Evolutionary conservation across 768 basidiomycete genomes (phyloP), one percentile per base, ranked within the genome.

Genomic region (Pilatotrama ljubarskyi): DNA sequence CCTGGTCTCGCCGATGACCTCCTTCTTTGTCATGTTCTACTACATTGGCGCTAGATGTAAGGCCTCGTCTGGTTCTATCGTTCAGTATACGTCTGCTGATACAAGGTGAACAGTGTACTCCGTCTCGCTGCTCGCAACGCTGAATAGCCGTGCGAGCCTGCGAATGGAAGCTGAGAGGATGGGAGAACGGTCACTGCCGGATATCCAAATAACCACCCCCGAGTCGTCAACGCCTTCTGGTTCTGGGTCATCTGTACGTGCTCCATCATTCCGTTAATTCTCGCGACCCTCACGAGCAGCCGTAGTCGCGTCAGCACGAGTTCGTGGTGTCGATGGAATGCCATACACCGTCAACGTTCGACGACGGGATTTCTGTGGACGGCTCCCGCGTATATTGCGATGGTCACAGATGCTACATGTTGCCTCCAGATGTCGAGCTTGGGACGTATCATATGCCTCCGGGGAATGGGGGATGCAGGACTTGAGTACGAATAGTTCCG

Each of bases 11-110:
- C 57, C 57, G 5, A 51, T 5, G 10, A 22, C 57, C 9, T 58
- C 57, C 35, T 25, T 51, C 6, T 58, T 58, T 50, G 50, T 58
- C 7, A 44, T 51, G 35, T 58, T 58, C 42, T 58, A 58, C 25
- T 58, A 58, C 24, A 58, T 58, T 22, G 57, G 57, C 41, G 50
- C 50, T 29, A 29, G 42, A 15, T 37, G 57, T 58, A 41, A 15
- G 57, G 46, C n/a, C n/a, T n/a, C n/a, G n/a, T n/a, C n/a, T n/a
- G n/a, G 7, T 51, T 3, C 36, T 9, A 2, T 17, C 26, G 20
- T 5, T 9, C 22, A 13, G 20, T 20, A 3, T 6, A 6, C 20
- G 6, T 10, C 47, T n/a, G n/a, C 44, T 47, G 20, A 48, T 3
- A 17, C 15, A 32, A 4, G 6, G 9, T 5, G 6, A 20, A 20